Evolutionary conservation across 225 moss, liverwort and hornwort genomes (phyloP).

Genomic region (Physcomitrellopsis africana): DNA sequence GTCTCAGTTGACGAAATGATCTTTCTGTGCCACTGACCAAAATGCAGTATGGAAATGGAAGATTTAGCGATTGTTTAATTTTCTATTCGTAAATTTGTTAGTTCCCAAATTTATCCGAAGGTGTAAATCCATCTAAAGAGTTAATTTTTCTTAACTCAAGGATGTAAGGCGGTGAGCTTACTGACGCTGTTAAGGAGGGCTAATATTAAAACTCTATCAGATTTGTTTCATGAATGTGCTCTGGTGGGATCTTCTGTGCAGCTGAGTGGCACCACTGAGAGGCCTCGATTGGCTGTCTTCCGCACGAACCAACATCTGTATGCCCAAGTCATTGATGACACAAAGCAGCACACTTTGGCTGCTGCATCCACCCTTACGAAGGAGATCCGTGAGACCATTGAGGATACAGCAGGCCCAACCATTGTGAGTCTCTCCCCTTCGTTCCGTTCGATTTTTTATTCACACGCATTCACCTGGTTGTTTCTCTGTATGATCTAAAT

Average conservation of each 20-base stretch:
- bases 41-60: no score
- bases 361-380: slow-evolving; percentile 70
- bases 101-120: neutral
- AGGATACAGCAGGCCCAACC: slow-evolving; percentile 65
- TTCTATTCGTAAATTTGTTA: no score
- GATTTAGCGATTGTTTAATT: no score
- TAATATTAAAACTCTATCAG: neutral
- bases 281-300: slow-evolving; percentile 81
- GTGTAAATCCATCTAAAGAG: no score
- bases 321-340: slow-evolving; percentile 82
- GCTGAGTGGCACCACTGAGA: slow-evolving; percentile 79
- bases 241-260: slow-evolving; percentile 29
- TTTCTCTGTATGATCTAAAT: neutral
- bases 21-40: no score
- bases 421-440: slow-evolving; percentile 42
- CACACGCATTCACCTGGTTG: neutral
- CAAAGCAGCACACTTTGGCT: slow-evolving; percentile 69
- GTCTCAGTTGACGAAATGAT: no score
- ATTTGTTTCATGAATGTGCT: neutral
- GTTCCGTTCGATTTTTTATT: neutral
- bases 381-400: slow-evolving; percentile 56
- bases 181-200: neutral
- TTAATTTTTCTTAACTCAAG: neutral
- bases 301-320: slow-evolving; percentile 87
- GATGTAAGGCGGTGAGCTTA: neutral